Percentiles rank a stretch among this genome's conserved stretches.
phyloP scores from a whole-genome alignment of 768 basidiomycete genomes.

The Amanita inopinata region DNA sequence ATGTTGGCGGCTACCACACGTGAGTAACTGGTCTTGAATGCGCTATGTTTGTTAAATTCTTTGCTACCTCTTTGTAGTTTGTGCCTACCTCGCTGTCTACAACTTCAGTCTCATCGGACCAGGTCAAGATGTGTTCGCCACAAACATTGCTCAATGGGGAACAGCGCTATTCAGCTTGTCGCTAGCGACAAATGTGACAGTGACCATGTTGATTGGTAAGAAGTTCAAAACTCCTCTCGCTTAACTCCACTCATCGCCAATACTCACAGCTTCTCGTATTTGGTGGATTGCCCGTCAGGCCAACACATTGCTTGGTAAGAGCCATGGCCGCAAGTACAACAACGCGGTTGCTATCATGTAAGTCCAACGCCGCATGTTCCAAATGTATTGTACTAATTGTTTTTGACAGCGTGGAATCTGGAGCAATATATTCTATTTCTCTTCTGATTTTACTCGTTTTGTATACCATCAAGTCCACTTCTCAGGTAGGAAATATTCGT shows the following conservation, averaged over 20 bases:
- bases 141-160: conserved; percentile 5
- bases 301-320: background rate
- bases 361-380: background rate
- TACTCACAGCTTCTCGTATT: conserved; percentile 1
- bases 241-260: background rate
- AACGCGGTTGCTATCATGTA: conserved; percentile 7
- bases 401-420: conserved; percentile 6
- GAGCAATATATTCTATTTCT: conserved; percentile 4
- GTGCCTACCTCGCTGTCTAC: conserved; percentile 6
- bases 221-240: no score
- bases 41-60: background rate
- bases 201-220: conserved; percentile 7
- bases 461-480: background rate
- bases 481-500: background rate
- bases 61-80: no score
- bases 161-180: conserved; percentile 6
- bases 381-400: background rate
- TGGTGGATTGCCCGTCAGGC: conserved; percentile 1
- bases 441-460: conserved; percentile 5
- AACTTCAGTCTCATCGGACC: conserved; percentile 5
- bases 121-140: conserved; percentile 3
- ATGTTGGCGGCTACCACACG: conserved; percentile 2
- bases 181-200: conserved; percentile 3
- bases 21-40: background rate
- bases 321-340: conserved; percentile 5